These are phyloP conservation scores for Termitomyces sp. DNA, from an alignment of 768 basidiomycete species.

Conservation along the genomic window DNA sequence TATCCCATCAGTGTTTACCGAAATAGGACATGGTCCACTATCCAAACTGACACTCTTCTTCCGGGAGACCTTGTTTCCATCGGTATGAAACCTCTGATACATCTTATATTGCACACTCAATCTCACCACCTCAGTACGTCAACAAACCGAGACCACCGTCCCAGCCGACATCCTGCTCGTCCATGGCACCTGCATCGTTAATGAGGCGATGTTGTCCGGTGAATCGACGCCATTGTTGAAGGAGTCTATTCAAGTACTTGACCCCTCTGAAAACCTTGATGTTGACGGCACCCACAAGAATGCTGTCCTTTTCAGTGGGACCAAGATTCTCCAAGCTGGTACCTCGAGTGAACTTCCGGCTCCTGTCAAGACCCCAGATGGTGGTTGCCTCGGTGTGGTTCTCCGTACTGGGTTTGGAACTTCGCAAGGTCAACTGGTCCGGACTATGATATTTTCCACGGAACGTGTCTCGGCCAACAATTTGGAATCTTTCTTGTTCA, in stretches of 20 bases:
- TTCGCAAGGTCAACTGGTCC: constrained; percentile 92
- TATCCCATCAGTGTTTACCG: constrained; percentile 84
- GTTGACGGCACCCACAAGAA: constrained; percentile 87
- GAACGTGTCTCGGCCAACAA: constrained; percentile 98
- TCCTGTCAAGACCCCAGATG: constrained; percentile 75
- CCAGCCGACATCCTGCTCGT: constrained; percentile 94
- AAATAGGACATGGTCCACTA: constrained; percentile 71
- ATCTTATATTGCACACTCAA: neutral
- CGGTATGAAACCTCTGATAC: constrained; percentile 28
- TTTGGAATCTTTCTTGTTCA: constrained; percentile 92
- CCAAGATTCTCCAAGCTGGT: constrained; percentile 90
- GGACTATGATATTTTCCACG: constrained; percentile 99
- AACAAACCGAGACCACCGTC: constrained; percentile 78
- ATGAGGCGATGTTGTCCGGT: constrained; percentile 98
- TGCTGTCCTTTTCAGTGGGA: constrained; percentile 89
- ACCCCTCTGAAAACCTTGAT: constrained; percentile 71
- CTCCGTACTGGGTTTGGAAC: constrained; percentile 97
- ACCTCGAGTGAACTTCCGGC: constrained; percentile 39
- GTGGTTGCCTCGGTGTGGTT: constrained; percentile 89
- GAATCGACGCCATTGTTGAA: constrained; percentile 97
- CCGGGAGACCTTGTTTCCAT: constrained; percentile 92
- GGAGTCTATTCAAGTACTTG: constrained; percentile 87
- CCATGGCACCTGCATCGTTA: constrained; percentile 92
- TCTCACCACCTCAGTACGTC: constrained; percentile 45
- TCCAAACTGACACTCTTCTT: constrained; percentile 84